A percentile compares a stretch with the other conserved stretches of the same genome.
These are phyloP conservation scores for Aspergillus viridinutans DNA, from an alignment of 2,329 filamentous ascomycete genomes.

Conservation along the genomic window DNA sequence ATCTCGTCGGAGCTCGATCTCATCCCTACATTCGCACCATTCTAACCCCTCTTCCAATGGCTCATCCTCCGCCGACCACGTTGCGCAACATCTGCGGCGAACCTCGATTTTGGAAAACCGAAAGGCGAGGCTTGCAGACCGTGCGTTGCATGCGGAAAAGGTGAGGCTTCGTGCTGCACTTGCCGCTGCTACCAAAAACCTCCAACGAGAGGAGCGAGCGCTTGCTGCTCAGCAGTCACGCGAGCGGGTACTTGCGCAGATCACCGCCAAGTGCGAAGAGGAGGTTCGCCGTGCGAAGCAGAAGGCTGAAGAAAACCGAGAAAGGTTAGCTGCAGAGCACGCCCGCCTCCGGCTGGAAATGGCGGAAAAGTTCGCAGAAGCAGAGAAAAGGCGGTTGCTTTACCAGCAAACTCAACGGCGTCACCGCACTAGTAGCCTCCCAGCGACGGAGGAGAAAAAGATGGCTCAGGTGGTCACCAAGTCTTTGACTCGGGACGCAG, in stretches of 20 bases:
- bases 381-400: slow-evolving; percentile 52
- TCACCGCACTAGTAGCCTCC: slow-evolving; percentile 49
- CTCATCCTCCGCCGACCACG: slow-evolving; percentile 53
- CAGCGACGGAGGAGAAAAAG: slow-evolving; percentile 43
- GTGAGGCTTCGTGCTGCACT: slow-evolving; percentile 60
- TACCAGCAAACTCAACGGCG: slow-evolving; percentile 48
- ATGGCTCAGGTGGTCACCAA: slow-evolving; percentile 30
- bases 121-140: slow-evolving; percentile 60
- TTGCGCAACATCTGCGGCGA: slow-evolving; percentile 62
- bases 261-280: slow-evolving; percentile 62
- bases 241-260: slow-evolving; percentile 60
- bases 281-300: slow-evolving; percentile 63
- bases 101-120: slow-evolving; percentile 62
- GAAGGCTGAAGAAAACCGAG: slow-evolving; percentile 62
- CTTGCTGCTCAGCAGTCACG: slow-evolving; percentile 60
- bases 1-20: slow-evolving; percentile 61
- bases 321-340: slow-evolving; percentile 60
- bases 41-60: slow-evolving; percentile 50
- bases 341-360: slow-evolving; percentile 56
- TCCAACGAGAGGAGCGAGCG: slow-evolving; percentile 59
- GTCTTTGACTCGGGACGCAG: slow-evolving; percentile 47
- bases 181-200: slow-evolving; percentile 52
- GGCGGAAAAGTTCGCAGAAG: slow-evolving; percentile 62
- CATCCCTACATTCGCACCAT: slow-evolving; percentile 59
- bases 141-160: slow-evolving; percentile 62